These are phyloP conservation scores for Globisporangium nagaii DNA, from an alignment of 352 stramenopile genomes.

Conservation along the genomic window DNA sequence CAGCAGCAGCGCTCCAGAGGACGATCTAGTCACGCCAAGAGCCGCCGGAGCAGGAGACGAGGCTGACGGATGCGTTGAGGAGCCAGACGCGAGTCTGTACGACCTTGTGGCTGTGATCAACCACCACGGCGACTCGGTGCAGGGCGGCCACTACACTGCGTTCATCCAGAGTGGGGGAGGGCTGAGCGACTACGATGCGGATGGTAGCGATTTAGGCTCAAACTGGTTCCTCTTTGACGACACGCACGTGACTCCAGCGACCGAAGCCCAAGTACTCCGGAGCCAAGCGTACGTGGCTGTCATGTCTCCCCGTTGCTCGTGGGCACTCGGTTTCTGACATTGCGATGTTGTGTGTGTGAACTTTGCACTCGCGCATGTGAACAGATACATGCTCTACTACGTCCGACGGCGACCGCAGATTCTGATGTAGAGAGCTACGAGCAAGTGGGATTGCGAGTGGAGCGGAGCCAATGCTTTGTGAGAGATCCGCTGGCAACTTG, in stretches of 20 bases:
- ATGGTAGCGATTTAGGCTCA: constrained; percentile 4
- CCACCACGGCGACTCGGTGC: constrained; percentile 63
- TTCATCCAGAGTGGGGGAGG: constrained; percentile 20
- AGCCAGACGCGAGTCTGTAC: constrained; percentile 26
- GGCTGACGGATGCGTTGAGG: constrained; percentile 6
- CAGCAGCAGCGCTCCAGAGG: not conserved
- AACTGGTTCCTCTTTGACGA: constrained; percentile 69
- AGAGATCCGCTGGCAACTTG: no score
- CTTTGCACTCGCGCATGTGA: no score
- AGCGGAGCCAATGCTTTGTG: no score
- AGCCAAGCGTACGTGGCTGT: constrained; percentile 59
- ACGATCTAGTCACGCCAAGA: constrained; percentile 10
- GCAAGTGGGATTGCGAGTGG: not conserved
- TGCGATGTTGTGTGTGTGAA: not conserved
- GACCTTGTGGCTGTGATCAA: constrained; percentile 57
- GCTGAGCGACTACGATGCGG: constrained; percentile 13
- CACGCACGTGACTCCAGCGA: constrained; percentile 29
- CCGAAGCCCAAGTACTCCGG: constrained; percentile 26
- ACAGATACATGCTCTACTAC: constrained; percentile 23
- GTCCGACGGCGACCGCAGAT: constrained; percentile 9
- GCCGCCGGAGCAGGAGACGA: no score
- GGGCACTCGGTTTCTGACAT: not conserved
- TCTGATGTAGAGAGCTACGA: not conserved
- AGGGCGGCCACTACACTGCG: constrained; percentile 69
- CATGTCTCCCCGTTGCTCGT: no score